Percentiles rank a stretch among this genome's conserved stretches.
Evolutionary conservation across 2,329 filamentous ascomycete species (phyloP).

Genomic region (Nemania bipapillata): DNA sequence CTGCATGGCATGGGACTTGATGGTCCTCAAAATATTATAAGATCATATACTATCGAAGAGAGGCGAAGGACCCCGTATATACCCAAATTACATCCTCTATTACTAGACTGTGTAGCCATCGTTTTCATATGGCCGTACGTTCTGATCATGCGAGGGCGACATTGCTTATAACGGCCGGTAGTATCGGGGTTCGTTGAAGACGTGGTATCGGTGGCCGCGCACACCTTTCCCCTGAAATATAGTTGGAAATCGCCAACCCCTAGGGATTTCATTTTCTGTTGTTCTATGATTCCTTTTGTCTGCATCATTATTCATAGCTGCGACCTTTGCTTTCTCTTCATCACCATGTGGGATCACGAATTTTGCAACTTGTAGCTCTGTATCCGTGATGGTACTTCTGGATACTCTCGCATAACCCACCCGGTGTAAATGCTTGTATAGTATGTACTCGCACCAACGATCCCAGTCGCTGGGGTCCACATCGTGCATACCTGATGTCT

Average conservation of each 20-base stretch:
- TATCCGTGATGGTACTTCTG: conserved; percentile 92
- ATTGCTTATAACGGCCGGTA: conserved; percentile 52
- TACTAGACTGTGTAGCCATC: conserved; percentile 22
- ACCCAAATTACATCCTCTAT: conserved; percentile 30
- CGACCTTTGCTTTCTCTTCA: conserved; percentile 62
- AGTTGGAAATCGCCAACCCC: conserved; percentile 82
- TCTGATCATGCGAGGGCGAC: conserved; percentile 11
- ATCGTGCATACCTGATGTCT: conserved; percentile 89
- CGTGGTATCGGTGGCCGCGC: conserved; percentile 90
- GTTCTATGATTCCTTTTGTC: conserved; percentile 70
- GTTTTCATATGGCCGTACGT: conserved; percentile 12
- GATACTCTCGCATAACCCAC: conserved; percentile 91
- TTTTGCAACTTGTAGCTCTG: conserved; percentile 95
- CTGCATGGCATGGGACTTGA: neutral
- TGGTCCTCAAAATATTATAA: conserved; percentile 4
- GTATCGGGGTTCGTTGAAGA: conserved; percentile 91
- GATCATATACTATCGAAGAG: conserved; percentile 23
- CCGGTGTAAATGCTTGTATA: conserved; percentile 88
- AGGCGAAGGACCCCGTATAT: conserved; percentile 8
- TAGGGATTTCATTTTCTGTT: conserved; percentile 77
- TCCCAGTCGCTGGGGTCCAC: conserved; percentile 95
- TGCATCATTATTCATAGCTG: conserved; percentile 52
- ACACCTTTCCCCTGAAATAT: conserved; percentile 88
- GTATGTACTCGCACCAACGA: conserved; percentile 98
- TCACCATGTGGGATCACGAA: conserved; percentile 82